These are phyloP conservation scores for Eimeria brunetti DNA, from an alignment of 169 alveolate genomes.

Conservation along the genomic window DNA sequence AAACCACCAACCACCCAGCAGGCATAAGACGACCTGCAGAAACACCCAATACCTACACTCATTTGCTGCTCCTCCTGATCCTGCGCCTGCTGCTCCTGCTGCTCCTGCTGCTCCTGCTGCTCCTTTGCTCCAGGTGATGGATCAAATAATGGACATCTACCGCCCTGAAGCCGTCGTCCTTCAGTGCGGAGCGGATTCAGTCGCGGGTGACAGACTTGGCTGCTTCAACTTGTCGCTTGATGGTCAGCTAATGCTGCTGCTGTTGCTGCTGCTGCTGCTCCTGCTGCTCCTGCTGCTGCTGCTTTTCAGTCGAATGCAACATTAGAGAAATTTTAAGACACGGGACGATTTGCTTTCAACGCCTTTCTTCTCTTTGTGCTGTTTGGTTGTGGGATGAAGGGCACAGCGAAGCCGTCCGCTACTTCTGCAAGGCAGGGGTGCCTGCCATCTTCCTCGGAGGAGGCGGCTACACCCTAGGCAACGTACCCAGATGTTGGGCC, in stretches of 20 bases:
- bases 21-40: background rate
- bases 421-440: constrained; percentile 90
- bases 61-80: background rate
- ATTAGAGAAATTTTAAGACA: background rate
- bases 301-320: background rate
- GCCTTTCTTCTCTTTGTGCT: background rate
- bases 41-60: too few species aligned
- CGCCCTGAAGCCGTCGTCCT: constrained; percentile 99
- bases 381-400: constrained; percentile 79
- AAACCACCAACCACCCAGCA: too few species aligned
- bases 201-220: constrained; percentile 98
- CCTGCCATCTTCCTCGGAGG: constrained; percentile 95
- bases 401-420: constrained; percentile 98
- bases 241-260: constrained; percentile 83
- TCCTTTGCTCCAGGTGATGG: constrained; percentile 87
- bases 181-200: constrained; percentile 99
- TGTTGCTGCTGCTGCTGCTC: background rate
- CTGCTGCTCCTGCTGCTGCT: constrained; percentile 3
- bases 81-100: constrained; percentile 4
- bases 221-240: constrained; percentile 97
- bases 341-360: background rate
- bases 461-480: constrained; percentile 98
- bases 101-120: constrained; percentile 1
- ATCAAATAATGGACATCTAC: constrained; percentile 95
- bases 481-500: constrained; percentile 99